Conservation (phyloP, 2,329 filamentous ascomycete genomes). For the Colletotrichum horii region DNA sequence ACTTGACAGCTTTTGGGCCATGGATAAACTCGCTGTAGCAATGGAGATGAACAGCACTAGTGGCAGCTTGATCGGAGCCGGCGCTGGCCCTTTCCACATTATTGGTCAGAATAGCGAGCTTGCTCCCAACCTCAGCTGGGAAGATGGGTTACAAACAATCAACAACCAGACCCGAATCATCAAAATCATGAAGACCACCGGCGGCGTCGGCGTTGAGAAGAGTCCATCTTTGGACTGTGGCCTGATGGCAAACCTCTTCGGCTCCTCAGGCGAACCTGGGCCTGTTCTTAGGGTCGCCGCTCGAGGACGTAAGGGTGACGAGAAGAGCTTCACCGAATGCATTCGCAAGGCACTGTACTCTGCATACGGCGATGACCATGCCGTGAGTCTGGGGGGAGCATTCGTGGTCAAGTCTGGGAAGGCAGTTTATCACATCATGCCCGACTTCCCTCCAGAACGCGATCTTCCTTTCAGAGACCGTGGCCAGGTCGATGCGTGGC, state of each 20-base stretch:
- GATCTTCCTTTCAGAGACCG: slow-evolving; percentile 30
- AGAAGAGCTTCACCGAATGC: slow-evolving; percentile 36
- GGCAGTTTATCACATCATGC: slow-evolving; percentile 48
- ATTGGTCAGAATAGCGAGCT: slow-evolving; percentile 48
- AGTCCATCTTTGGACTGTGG: slow-evolving; percentile 36
- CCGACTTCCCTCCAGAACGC: slow-evolving; percentile 40
- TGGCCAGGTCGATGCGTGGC: slow-evolving; percentile 38
- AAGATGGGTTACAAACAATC: slow-evolving; percentile 23
- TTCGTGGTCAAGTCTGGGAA: slow-evolving; percentile 43
- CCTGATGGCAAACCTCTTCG: slow-evolving; percentile 48
- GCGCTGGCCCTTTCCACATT: slow-evolving; percentile 46
- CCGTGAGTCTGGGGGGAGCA: slow-evolving; percentile 44
- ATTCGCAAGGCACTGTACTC: slow-evolving; percentile 32
- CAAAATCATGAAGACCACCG: slow-evolving; percentile 26
- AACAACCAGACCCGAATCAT: slow-evolving; percentile 33
- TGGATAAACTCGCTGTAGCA: slow-evolving; percentile 32
- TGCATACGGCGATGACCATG: slow-evolving; percentile 34
- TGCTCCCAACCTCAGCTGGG: slow-evolving; percentile 41
- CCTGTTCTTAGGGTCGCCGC: slow-evolving; percentile 41
- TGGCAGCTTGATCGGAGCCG: slow-evolving; percentile 44
- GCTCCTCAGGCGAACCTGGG: slow-evolving; percentile 37
- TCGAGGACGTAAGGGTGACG: slow-evolving; percentile 25
- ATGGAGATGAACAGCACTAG: slow-evolving; percentile 38
- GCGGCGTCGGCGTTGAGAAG: slow-evolving; percentile 25
- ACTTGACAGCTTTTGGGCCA: slow-evolving; percentile 36